A percentile compares a stretch with the other conserved stretches of the same genome.
phyloP scores from a whole-genome alignment of 225 moss, liverwort and hornwort genomes.

The Marchantia paleacea region DNA sequence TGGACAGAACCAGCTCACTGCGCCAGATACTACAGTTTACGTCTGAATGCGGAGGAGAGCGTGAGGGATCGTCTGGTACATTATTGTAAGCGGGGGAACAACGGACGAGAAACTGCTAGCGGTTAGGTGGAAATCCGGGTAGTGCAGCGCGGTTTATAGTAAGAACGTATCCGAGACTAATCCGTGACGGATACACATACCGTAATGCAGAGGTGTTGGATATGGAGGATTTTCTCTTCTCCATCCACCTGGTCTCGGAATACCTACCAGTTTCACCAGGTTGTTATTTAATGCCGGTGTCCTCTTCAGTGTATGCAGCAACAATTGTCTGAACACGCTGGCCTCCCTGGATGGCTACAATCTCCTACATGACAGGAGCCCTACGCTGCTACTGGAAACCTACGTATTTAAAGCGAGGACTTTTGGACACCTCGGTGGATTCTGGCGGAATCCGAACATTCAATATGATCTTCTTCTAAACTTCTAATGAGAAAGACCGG shows the following conservation, averaged over 20 bases:
- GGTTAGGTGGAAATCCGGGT: too few relatives aligned
- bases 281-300: not conserved
- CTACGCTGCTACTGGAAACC: not conserved
- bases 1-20: too few relatives aligned
- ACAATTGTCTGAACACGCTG: not conserved
- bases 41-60: too few relatives aligned
- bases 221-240: not conserved
- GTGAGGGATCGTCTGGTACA: too few relatives aligned
- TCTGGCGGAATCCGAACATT: not conserved
- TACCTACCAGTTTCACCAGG: not conserved
- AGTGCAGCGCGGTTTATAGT: too few relatives aligned
- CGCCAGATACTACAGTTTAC: too few relatives aligned
- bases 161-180: not conserved
- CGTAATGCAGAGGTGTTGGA: not conserved
- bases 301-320: not conserved
- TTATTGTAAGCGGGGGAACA: too few relatives aligned
- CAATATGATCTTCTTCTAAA: not conserved
- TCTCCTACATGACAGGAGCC: not conserved
- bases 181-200: not conserved
- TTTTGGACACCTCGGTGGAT: not conserved
- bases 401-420: not conserved
- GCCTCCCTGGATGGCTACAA: not conserved
- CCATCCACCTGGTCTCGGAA: not conserved
- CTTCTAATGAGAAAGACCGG: not conserved
- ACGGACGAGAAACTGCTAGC: too few relatives aligned